phyloP scores from a whole-genome alignment of 2,329 filamentous ascomycete species.

The Neofusicoccum umdonicola region DNA sequence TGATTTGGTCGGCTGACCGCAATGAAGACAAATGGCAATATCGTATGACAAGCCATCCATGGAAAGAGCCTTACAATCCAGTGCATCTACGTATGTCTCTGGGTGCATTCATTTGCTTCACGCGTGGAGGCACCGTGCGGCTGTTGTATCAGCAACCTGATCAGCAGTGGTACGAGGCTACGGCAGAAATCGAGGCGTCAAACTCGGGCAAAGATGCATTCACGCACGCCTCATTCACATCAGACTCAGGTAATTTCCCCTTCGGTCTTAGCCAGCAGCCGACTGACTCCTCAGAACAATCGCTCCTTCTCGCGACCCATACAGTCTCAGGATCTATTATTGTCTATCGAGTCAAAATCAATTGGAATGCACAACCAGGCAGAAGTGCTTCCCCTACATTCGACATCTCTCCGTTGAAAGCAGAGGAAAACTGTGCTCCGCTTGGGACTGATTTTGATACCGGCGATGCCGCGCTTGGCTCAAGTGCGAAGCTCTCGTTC shows the following conservation, averaged over 20 bases:
- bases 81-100: conserved; percentile 33
- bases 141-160: conserved; percentile 76
- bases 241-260: conserved; percentile 63
- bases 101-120: conserved; percentile 74
- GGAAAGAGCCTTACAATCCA: conserved; percentile 71
- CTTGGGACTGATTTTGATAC: conserved; percentile 22
- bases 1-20: conserved; percentile 41
- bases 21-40: conserved; percentile 61
- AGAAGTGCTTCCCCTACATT: conserved; percentile 39
- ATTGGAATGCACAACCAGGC: conserved; percentile 68
- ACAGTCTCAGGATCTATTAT: conserved; percentile 71
- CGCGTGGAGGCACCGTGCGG: conserved; percentile 68
- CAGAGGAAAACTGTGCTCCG: conserved; percentile 33
- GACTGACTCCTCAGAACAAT: conserved; percentile 35
- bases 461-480: conserved; percentile 25
- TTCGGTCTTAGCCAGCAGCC: neutral
- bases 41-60: conserved; percentile 63
- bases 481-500: conserved; percentile 27
- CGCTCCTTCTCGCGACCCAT: conserved; percentile 64
- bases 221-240: conserved; percentile 44
- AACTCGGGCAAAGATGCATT: conserved; percentile 56
- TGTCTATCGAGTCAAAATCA: conserved; percentile 69
- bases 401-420: conserved; percentile 28
- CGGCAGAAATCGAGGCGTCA: conserved; percentile 71
- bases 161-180: conserved; percentile 68